Evolutionary conservation across 192 early-diverging fungal genomes (phyloP).

Genomic region (Linnemannia exigua): DNA sequence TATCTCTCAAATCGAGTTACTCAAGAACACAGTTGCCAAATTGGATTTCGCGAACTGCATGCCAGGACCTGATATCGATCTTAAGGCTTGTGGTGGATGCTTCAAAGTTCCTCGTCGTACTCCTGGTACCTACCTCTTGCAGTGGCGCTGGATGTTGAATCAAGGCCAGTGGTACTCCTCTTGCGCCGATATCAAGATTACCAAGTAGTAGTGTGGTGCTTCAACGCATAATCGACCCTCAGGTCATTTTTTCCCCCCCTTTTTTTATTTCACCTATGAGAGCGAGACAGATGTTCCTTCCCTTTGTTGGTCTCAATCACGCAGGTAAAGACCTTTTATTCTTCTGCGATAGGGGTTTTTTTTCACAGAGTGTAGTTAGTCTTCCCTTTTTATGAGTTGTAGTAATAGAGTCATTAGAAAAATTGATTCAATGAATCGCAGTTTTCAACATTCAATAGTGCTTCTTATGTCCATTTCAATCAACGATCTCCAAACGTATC

Average conservation of each 20-base stretch:
- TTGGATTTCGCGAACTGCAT: conserved; percentile 23
- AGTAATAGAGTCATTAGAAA: background rate
- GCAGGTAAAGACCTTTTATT: background rate
- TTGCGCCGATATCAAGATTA: conserved; percentile 25
- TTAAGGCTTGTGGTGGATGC: conserved; percentile 19
- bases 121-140: conserved; percentile 23
- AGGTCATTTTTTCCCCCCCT: background rate
- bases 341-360: background rate
- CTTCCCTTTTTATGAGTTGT: background rate
- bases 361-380: background rate
- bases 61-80: conserved; percentile 18
- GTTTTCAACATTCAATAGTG: too few species aligned
- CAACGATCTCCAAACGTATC: too few species aligned
- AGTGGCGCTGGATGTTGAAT: conserved; percentile 32
- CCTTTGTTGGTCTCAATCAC: background rate
- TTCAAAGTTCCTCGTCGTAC: conserved; percentile 28
- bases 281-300: background rate
- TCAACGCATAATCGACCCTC: background rate
- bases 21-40: conserved; percentile 28
- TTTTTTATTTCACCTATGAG: background rate
- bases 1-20: conserved; percentile 12
- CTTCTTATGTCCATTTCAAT: too few species aligned
- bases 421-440: too few species aligned
- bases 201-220: background rate
- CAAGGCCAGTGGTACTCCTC: conserved; percentile 21